Percentiles rank a stretch among this genome's conserved stretches.
phyloP scores from a whole-genome alignment of 2,329 filamentous ascomycete species.

The Calonectria leucothoes region DNA sequence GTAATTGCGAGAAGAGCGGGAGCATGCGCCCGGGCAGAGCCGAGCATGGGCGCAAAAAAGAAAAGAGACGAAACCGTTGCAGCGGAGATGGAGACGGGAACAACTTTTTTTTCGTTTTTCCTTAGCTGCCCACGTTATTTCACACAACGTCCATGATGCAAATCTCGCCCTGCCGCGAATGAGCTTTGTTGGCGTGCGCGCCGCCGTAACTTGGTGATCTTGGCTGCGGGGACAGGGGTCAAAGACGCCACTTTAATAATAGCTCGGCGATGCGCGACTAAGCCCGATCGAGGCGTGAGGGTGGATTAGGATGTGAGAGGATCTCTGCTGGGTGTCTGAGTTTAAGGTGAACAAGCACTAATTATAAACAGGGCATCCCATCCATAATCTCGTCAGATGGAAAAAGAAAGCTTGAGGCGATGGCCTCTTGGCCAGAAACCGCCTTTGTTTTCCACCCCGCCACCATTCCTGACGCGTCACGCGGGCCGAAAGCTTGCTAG shows the following conservation, averaged over 20 bases:
- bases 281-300: background rate
- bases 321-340: background rate
- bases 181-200: background rate
- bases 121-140: background rate
- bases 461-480: background rate
- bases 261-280: background rate
- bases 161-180: background rate
- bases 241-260: background rate
- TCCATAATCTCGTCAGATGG: background rate
- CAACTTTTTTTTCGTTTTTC: background rate
- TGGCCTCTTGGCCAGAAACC: background rate
- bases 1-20: background rate
- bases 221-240: background rate
- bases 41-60: background rate
- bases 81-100: background rate
- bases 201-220: background rate
- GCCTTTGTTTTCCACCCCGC: too few species aligned
- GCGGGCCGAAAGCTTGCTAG: background rate
- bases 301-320: background rate
- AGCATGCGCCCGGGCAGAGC: background rate
- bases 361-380: background rate
- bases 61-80: background rate
- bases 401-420: background rate
- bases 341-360: slow-evolving; percentile 1
- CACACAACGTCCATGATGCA: background rate